Evolutionary conservation across 2,329 filamentous ascomycete genomes (phyloP).

Genomic region (Fusarium virguliforme): DNA sequence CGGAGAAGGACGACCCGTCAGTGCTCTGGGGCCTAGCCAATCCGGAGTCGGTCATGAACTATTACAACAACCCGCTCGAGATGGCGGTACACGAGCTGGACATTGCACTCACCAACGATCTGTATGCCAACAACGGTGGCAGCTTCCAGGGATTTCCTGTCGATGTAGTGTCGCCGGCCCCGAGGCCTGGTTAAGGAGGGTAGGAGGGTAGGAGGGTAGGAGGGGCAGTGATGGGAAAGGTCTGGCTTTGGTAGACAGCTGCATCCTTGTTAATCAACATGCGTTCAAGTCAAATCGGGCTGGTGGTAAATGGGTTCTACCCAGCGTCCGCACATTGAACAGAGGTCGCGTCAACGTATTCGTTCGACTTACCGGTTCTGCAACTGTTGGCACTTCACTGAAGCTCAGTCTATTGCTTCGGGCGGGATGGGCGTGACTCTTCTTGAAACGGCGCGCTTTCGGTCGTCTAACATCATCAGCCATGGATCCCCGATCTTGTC

Average conservation of each 20-base stretch:
- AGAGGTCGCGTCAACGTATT: too few relatives aligned
- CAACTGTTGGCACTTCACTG: background rate
- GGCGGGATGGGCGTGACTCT: background rate
- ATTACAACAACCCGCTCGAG: background rate
- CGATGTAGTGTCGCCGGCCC: background rate
- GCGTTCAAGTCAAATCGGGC: too few relatives aligned
- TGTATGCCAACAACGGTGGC: background rate
- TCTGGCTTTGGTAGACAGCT: background rate
- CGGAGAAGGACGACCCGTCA: background rate
- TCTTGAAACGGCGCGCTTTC: too few relatives aligned
- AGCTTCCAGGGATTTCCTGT: background rate
- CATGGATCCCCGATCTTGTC: background rate
- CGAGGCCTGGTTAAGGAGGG: too few relatives aligned
- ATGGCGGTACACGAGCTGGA: background rate
- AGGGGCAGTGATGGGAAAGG: background rate
- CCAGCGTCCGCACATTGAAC: too few relatives aligned
- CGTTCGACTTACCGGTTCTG: too few relatives aligned
- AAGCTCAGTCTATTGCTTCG: background rate
- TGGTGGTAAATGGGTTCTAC: too few relatives aligned
- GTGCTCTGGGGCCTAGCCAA: background rate
- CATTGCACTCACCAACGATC: background rate
- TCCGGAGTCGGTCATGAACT: constrained; percentile 1
- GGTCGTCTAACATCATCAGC: too few relatives aligned
- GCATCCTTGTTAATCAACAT: background rate
- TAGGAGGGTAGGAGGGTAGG: background rate